Evolutionary conservation across 768 basidiomycete species (phyloP).

Genomic region (Nidularia sp.): DNA sequence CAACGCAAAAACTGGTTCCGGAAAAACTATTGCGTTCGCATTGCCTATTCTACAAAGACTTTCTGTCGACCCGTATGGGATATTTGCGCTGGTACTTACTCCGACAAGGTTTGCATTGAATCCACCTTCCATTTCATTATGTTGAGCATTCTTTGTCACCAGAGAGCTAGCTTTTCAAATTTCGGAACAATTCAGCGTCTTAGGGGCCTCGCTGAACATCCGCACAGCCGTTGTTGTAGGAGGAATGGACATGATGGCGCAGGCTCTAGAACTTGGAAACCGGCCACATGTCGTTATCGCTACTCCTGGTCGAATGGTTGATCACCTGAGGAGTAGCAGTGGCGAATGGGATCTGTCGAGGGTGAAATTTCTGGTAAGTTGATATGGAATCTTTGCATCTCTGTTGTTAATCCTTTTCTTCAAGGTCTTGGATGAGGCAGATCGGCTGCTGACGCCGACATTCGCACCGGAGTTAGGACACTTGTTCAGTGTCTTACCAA

Average conservation of each 20-base stretch:
- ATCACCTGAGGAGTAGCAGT: constrained; percentile 75
- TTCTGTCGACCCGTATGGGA: constrained; percentile 87
- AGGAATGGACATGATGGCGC: constrained; percentile 97
- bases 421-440: constrained; percentile 95
- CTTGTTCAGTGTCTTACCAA: constrained; percentile 74
- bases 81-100: constrained; percentile 90
- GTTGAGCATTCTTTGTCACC: constrained; percentile 1
- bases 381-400: not conserved
- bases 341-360: constrained; percentile 82
- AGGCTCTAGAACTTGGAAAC: constrained; percentile 80
- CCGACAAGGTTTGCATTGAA: constrained; percentile 73
- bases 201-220: constrained; percentile 78
- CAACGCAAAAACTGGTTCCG: constrained; percentile 96
- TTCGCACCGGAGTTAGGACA: constrained; percentile 83
- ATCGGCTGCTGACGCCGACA: constrained; percentile 83
- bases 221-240: constrained; percentile 90
- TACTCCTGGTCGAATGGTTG: constrained; percentile 92
- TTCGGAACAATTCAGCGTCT: constrained; percentile 90
- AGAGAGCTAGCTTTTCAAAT: constrained; percentile 98
- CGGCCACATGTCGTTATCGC: constrained; percentile 93
- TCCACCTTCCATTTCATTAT: not conserved
- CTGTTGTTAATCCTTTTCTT: constrained; percentile 1
- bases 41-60: constrained; percentile 90
- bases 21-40: constrained; percentile 97
- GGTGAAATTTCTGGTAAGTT: constrained; percentile 77